phyloP scores from a whole-genome alignment of 805 yeast genomes.

The Ogataea ramenticola region DNA sequence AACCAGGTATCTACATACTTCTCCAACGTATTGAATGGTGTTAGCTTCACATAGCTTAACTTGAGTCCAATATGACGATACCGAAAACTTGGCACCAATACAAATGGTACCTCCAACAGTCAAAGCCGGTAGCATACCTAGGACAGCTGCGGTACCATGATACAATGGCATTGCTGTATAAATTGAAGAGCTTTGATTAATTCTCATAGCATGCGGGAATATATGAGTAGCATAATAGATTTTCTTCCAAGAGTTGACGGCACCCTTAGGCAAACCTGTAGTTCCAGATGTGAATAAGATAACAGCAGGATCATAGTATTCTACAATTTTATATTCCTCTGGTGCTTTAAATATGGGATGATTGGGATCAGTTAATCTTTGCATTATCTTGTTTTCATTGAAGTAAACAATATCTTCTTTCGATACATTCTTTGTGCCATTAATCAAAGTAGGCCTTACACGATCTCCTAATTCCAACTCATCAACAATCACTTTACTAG shows the following conservation, averaged over 20 bases:
- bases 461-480: slow-evolving; percentile 33
- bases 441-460: slow-evolving; percentile 23
- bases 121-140: slow-evolving; percentile 59
- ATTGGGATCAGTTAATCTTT: neutral
- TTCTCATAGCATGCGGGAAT: slow-evolving; percentile 56
- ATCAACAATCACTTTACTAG: slow-evolving; percentile 61
- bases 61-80: slow-evolving; percentile 79
- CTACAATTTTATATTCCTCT: slow-evolving; percentile 19
- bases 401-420: slow-evolving; percentile 11
- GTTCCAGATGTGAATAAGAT: slow-evolving; percentile 84
- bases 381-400: slow-evolving; percentile 4
- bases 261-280: slow-evolving; percentile 84
- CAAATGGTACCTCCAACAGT: slow-evolving; percentile 63
- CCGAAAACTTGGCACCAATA: slow-evolving; percentile 66
- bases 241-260: slow-evolving; percentile 80
- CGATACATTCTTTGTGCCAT: slow-evolving; percentile 32
- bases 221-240: slow-evolving; percentile 55
- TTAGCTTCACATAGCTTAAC: slow-evolving; percentile 62
- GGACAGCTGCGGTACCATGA: slow-evolving; percentile 78
- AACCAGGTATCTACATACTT: slow-evolving; percentile 67
- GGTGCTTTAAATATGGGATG: neutral
- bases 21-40: slow-evolving; percentile 83
- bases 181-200: slow-evolving; percentile 44
- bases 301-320: slow-evolving; percentile 51
- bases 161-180: slow-evolving; percentile 87